Evolutionary conservation across 2,329 filamentous ascomycete genomes (phyloP).

Genomic region (Cercospora brassicicola): DNA sequence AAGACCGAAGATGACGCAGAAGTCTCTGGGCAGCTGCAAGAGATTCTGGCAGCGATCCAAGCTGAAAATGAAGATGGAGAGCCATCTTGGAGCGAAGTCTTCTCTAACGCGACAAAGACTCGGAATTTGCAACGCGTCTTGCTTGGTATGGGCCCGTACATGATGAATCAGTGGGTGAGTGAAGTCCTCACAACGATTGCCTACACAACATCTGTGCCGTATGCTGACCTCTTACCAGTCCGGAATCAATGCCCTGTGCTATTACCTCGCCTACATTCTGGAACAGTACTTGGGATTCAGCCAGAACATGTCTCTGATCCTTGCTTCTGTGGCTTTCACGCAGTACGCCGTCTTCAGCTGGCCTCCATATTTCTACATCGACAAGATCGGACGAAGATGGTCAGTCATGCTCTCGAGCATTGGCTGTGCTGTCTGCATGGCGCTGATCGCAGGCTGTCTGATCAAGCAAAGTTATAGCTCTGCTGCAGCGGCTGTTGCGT

Average conservation of each 20-base stretch:
- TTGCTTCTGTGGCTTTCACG: constrained; percentile 37
- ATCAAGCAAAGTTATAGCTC: constrained; percentile 30
- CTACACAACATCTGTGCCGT: no score
- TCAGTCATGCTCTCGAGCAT: constrained; percentile 36
- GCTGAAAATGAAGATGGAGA: constrained; percentile 37
- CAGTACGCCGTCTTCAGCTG: constrained; percentile 38
- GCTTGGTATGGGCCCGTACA: constrained; percentile 43
- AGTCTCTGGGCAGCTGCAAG: constrained; percentile 41
- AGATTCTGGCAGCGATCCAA: constrained; percentile 39
- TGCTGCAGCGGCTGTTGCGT: constrained; percentile 39
- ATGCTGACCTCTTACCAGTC: neutral
- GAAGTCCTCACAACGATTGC: neutral
- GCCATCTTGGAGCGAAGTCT: constrained; percentile 41
- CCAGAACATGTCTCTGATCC: constrained; percentile 34
- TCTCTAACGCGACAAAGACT: constrained; percentile 40
- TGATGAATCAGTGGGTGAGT: constrained; percentile 35
- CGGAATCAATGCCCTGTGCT: constrained; percentile 33
- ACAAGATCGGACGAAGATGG: constrained; percentile 36
- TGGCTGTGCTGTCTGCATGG: constrained; percentile 40
- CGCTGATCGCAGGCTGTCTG: constrained; percentile 39
- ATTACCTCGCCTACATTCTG: constrained; percentile 37
- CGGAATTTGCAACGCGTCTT: constrained; percentile 41
- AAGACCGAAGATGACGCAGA: constrained; percentile 35
- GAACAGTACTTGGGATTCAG: constrained; percentile 34
- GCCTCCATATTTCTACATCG: constrained; percentile 39